phyloP scores from a whole-genome alignment of 139 green algal genomes.

The Gonium pectorale region DNA sequence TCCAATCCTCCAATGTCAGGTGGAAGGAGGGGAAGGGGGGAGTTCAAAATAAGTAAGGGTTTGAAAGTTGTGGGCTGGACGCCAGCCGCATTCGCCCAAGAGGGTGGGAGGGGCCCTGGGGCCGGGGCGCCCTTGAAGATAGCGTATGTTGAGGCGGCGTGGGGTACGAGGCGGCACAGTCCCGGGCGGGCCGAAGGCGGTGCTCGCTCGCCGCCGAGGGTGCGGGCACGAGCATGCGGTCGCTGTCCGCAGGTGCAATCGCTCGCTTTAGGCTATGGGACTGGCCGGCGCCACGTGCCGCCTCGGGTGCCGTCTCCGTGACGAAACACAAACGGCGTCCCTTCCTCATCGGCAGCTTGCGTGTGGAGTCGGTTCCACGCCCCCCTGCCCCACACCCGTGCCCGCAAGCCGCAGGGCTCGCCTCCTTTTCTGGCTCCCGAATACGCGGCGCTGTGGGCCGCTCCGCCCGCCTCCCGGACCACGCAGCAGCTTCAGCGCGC shows the following conservation, averaged over 20 bases:
- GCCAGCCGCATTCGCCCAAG: too few relatives aligned
- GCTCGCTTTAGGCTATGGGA: background rate
- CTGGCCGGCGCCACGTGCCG: background rate
- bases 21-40: too few relatives aligned
- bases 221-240: background rate
- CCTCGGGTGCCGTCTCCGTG: background rate
- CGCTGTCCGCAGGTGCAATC: background rate
- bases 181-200: too few relatives aligned
- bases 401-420: background rate
- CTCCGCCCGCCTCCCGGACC: background rate
- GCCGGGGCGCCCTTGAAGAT: too few relatives aligned
- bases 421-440: conserved; percentile 25
- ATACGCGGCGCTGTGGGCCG: conserved; percentile 15
- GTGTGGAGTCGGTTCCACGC: background rate
- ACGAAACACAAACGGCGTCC: too few relatives aligned
- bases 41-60: too few relatives aligned
- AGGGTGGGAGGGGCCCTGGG: too few relatives aligned
- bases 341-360: background rate
- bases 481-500: background rate
- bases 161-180: too few relatives aligned
- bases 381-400: background rate
- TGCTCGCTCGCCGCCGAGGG: too few relatives aligned
- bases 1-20: too few relatives aligned
- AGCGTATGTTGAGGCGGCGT: too few relatives aligned
- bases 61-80: too few relatives aligned